These are phyloP conservation scores for Testicularia cyperi DNA, from an alignment of 1,284 basidiomycete species.

Conservation along the genomic window DNA sequence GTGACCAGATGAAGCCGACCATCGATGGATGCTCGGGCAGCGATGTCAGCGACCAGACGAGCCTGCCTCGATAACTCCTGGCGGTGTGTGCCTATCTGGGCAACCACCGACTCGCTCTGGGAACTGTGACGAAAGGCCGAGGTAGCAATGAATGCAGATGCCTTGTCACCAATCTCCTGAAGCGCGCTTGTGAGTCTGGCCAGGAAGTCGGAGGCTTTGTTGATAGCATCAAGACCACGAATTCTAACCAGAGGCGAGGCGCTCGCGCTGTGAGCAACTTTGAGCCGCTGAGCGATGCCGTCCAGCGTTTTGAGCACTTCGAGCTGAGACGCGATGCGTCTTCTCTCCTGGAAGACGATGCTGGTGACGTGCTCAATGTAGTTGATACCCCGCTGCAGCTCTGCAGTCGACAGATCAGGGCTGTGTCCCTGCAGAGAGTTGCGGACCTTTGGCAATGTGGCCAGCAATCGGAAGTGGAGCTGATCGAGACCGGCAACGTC, in stretches of 20 bases:
- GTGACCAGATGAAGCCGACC: not conserved
- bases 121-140: conserved; percentile 12
- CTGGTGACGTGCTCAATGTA: conserved; percentile 72
- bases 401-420: conserved; percentile 77
- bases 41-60: not conserved
- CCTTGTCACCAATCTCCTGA: conserved; percentile 15
- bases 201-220: conserved; percentile 15
- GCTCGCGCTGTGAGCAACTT: conserved; percentile 3
- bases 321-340: conserved; percentile 23
- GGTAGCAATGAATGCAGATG: conserved; percentile 17
- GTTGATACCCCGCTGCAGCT: conserved; percentile 76
- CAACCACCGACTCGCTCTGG: not conserved
- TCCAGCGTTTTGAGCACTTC: conserved; percentile 15
- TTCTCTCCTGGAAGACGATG: conserved; percentile 35
- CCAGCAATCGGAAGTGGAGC: conserved; percentile 74
- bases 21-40: not conserved
- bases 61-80: not conserved
- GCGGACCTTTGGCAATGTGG: conserved; percentile 72
- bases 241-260: conserved; percentile 5
- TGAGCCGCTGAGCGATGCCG: conserved; percentile 5
- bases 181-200: conserved; percentile 19
- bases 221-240: conserved; percentile 6
- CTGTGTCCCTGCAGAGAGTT: conserved; percentile 72
- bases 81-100: not conserved
- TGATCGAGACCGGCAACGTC: conserved; percentile 64